Evolutionary conservation across 345 rosid genomes (phyloP), one percentile per base, ranked within the genome.

Genomic region (Gossypium rotundifolium): DNA sequence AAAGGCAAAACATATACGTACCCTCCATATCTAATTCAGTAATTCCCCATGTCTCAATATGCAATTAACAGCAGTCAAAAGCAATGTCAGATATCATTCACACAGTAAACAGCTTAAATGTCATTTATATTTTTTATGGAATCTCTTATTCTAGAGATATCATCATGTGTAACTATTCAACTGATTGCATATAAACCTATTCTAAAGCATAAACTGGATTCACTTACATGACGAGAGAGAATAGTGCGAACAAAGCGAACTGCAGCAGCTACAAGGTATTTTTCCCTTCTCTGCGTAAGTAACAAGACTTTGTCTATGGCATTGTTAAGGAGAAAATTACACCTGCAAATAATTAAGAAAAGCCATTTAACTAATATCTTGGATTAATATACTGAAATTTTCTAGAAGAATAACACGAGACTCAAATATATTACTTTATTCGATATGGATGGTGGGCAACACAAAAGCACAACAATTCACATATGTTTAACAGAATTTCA

Each of bases 381-480:
- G 72, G 12, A 42, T 55, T 40, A 14, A 40, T 22, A 44, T 52
- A 11, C 27, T 4, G 1, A 52, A 17, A 27, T 11, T 70, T 13
- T 29, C 72, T 29, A 48, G 20, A 69, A 58, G 49, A 73, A 2
- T 63, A 63, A 63, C 18, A 44, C n/a, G 57, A 59, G 77, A 2
- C 77, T 70, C 76, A 58, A 53, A 65, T 79, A 25, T 12, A 64
- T 86, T 91, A 96, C 98, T 91, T 96, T 80, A 91, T 93, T 84
- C 97, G 86, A 72, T 88, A 87, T 71, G 97, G 93, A 85, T 93
- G 98, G 88, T 96, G 98, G 77, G 89, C 57, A 70, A 91, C 93
- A 73, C 99, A 93, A 79, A 93, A 96, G 85, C 99, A 96, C 33
- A 96, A 83, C 84, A 96, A 76, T 75, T 96, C 99, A 82, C 99